Conservation (phyloP, 805 yeast genomes). For the Spathaspora boniae region DNA sequence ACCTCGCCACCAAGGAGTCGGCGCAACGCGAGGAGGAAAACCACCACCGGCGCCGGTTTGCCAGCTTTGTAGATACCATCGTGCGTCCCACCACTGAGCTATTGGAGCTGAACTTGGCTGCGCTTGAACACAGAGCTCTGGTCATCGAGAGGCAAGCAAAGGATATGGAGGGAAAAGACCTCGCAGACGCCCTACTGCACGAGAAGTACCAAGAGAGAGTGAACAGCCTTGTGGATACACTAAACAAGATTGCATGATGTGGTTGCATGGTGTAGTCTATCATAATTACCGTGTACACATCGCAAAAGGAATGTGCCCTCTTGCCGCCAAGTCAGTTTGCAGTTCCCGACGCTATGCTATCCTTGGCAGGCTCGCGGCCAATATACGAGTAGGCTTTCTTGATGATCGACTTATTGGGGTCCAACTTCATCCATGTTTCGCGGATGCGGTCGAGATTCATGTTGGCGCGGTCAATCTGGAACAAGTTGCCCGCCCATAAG, state of each 20-base stretch:
- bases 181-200: slow-evolving; percentile 8
- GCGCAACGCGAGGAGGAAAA: slow-evolving; percentile 15
- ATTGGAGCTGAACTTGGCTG: slow-evolving; percentile 13
- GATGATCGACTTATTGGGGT: slow-evolving; percentile 38
- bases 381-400: slow-evolving; percentile 33
- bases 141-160: background rate
- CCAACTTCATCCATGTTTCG: slow-evolving; percentile 35
- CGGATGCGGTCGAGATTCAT: slow-evolving; percentile 44
- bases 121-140: slow-evolving; percentile 9
- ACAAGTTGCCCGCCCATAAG: slow-evolving; percentile 27
- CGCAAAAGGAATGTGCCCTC: background rate
- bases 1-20: slow-evolving; percentile 20
- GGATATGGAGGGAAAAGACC: background rate
- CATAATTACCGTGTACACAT: slow-evolving; percentile 3
- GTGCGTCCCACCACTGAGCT: slow-evolving; percentile 13
- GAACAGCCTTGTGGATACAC: slow-evolving; percentile 12
- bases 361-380: slow-evolving; percentile 18
- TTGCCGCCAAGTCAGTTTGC: background rate
- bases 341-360: slow-evolving; percentile 10
- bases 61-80: slow-evolving; percentile 11
- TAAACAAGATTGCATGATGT: slow-evolving; percentile 13
- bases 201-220: slow-evolving; percentile 15
- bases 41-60: slow-evolving; percentile 10
- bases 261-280: background rate
- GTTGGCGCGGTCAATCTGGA: slow-evolving; percentile 36